phyloP scores from a whole-genome alignment of 805 yeast genomes.

The Spencermartinsiella europaea region DNA sequence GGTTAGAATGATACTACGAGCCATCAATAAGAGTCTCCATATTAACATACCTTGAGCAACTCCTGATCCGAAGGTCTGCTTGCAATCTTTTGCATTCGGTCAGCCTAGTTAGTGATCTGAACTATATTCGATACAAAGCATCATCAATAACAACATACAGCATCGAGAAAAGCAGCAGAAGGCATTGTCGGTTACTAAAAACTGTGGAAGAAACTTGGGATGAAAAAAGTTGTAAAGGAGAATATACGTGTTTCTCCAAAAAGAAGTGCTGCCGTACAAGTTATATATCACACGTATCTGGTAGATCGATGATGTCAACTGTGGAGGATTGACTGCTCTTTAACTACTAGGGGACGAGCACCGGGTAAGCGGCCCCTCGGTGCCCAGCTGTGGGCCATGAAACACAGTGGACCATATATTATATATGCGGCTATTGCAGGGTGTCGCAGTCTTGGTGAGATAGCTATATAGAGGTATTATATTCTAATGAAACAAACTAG shows the following conservation, averaged over 20 bases:
- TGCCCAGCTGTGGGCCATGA: not conserved
- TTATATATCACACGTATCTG: no score
- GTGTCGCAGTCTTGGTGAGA: no score
- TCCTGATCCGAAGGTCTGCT: slow-evolving; percentile 83
- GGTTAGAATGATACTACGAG: not conserved
- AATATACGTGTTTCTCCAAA: no score
- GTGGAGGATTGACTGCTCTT: not conserved
- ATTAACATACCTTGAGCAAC: slow-evolving; percentile 46
- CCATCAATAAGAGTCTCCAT: not conserved
- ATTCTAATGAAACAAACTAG: no score
- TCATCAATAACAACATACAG: slow-evolving; percentile 21
- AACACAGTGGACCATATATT: no score
- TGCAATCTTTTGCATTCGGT: slow-evolving; percentile 67
- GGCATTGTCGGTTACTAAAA: slow-evolving; percentile 29
- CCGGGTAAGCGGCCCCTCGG: not conserved
- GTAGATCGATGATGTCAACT: no score
- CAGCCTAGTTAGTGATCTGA: slow-evolving; percentile 49
- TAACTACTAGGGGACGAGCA: not conserved
- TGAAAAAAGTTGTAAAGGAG: not conserved
- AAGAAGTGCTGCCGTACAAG: no score
- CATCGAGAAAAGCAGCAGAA: slow-evolving; percentile 35
- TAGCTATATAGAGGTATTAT: no score
- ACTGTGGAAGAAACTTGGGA: not conserved
- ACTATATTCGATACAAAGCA: not conserved
- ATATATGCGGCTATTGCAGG: no score